Percentiles rank a stretch among this genome's conserved stretches.
Evolutionary conservation across 169 alveolate species (phyloP).

Genomic region (Amoebophrya sp.): DNA sequence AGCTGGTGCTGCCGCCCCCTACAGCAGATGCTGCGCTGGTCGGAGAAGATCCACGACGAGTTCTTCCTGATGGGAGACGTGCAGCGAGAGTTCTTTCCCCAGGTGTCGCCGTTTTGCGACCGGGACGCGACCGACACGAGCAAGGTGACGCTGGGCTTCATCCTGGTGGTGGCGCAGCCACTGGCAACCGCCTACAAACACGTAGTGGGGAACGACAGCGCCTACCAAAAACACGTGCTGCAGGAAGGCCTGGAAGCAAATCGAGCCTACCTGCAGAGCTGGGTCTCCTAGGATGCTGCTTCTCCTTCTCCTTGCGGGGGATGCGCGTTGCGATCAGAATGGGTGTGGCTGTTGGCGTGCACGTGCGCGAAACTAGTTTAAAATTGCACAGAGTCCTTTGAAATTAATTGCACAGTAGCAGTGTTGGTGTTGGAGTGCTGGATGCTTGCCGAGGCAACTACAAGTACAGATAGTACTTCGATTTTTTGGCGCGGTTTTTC

Average conservation of each 20-base stretch:
- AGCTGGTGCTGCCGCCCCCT: constrained; percentile 16
- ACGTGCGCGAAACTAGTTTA: too few relatives aligned
- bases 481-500: too few relatives aligned
- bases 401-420: too few relatives aligned
- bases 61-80: constrained; percentile 3
- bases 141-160: not conserved
- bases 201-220: not conserved
- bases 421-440: too few relatives aligned
- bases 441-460: too few relatives aligned
- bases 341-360: too few relatives aligned
- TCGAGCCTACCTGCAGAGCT: not conserved
- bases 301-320: too few relatives aligned
- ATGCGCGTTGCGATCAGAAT: too few relatives aligned
- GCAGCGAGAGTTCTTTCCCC: not conserved
- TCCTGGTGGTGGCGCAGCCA: not conserved
- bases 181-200: constrained; percentile 5
- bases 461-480: too few relatives aligned
- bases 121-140: constrained; percentile 1
- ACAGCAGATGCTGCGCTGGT: constrained; percentile 1
- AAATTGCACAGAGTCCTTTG: too few relatives aligned
- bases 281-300: not conserved
- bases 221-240: not conserved
- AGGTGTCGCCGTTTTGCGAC: constrained; percentile 17
- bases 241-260: not conserved
- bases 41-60: constrained; percentile 12